Evolutionary conservation across 768 basidiomycete genomes (phyloP).

Genomic region (Collybiopsis luxurians): DNA sequence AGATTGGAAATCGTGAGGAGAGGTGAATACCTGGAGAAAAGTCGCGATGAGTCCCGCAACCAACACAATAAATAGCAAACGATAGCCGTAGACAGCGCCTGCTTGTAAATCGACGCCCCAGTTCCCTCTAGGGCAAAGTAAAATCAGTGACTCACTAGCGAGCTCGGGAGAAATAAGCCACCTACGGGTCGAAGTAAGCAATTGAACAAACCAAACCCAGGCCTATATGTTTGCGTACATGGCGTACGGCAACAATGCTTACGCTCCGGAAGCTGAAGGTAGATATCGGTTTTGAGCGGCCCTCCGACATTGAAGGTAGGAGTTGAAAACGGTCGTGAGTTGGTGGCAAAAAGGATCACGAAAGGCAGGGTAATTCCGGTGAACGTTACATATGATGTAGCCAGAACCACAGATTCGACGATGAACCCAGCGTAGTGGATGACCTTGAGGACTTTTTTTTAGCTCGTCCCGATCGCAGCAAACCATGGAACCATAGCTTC

Average conservation of each 20-base stretch:
- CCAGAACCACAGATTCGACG: background rate
- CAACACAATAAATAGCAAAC: conserved; percentile 81
- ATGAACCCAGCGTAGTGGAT: conserved; percentile 1
- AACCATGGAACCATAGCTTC: background rate
- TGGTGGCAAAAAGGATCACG: no score
- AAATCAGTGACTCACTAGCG: background rate
- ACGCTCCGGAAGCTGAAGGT: background rate
- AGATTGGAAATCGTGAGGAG: background rate
- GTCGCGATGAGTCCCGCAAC: conserved; percentile 81
- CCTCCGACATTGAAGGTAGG: background rate
- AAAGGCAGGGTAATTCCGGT: background rate
- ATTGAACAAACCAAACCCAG: conserved; percentile 87
- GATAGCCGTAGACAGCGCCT: conserved; percentile 82
- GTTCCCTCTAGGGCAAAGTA: conserved; percentile 50
- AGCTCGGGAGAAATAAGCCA: conserved; percentile 11
- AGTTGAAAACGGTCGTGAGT: background rate
- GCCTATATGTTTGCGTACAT: conserved; percentile 66
- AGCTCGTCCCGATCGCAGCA: background rate
- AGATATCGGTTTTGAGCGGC: background rate
- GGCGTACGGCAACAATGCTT: conserved; percentile 32
- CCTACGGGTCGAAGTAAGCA: conserved; percentile 87
- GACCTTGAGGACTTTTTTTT: background rate
- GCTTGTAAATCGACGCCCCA: conserved; percentile 92
- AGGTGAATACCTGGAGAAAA: conserved; percentile 64
- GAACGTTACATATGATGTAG: background rate